Evolutionary conservation across 1,284 basidiomycete species (phyloP).

Genomic region (Schizophyllum amplum): DNA sequence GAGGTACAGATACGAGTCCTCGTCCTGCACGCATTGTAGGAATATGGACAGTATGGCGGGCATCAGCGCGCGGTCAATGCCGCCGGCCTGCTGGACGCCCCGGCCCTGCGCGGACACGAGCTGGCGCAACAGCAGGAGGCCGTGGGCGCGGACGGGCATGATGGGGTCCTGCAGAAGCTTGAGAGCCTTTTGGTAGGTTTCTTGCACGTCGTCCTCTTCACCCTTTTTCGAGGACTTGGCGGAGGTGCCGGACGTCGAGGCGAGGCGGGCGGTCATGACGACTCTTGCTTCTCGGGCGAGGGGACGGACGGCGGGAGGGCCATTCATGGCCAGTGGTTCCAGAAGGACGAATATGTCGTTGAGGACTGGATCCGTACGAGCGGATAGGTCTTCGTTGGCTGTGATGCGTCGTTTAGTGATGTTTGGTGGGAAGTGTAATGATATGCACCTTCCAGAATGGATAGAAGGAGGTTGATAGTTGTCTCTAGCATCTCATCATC

Average conservation of each 20-base stretch:
- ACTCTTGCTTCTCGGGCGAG: slow-evolving; percentile 73
- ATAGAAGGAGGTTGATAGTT: slow-evolving; percentile 69
- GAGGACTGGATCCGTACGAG: slow-evolving; percentile 51
- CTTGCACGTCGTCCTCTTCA: slow-evolving; percentile 38
- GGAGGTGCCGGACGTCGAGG: slow-evolving; percentile 38
- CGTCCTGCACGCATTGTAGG: slow-evolving; percentile 79
- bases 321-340: slow-evolving; percentile 42
- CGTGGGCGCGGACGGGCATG: slow-evolving; percentile 93
- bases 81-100: slow-evolving; percentile 12
- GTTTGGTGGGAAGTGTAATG: background rate
- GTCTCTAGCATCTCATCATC: slow-evolving; percentile 69
- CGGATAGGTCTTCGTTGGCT: slow-evolving; percentile 70
- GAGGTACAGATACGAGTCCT: slow-evolving; percentile 92
- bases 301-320: slow-evolving; percentile 41
- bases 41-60: slow-evolving; percentile 87
- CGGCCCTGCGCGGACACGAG: slow-evolving; percentile 42
- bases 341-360: slow-evolving; percentile 66
- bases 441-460: slow-evolving; percentile 70
- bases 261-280: slow-evolving; percentile 72
- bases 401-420: background rate
- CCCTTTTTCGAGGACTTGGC: slow-evolving; percentile 18
- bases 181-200: slow-evolving; percentile 81
- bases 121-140: slow-evolving; percentile 75
- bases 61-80: slow-evolving; percentile 53
- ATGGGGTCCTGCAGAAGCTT: slow-evolving; percentile 87